Percentiles rank a stretch among this genome's conserved stretches.
Conservation (phyloP, 768 basidiomycete species). For the Cystofilobasidium macerans region DNA sequence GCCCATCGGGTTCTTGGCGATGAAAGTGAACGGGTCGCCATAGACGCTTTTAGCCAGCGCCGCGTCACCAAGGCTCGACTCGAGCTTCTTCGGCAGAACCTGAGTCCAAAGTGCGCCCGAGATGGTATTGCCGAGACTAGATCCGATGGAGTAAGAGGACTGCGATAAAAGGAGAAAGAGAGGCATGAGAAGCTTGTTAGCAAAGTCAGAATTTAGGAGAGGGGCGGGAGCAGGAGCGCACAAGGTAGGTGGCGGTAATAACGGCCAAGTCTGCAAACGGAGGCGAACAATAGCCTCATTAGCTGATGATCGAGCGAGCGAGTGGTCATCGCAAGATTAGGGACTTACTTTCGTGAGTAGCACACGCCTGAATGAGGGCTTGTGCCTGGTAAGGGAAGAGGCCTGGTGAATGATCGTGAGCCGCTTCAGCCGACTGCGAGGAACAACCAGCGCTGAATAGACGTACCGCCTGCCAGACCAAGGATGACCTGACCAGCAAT, state of each 20-base stretch:
- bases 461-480: slow-evolving; percentile 29
- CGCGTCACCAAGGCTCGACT: slow-evolving; percentile 28
- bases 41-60: slow-evolving; percentile 32
- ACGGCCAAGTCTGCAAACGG: too few species aligned
- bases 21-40: slow-evolving; percentile 31
- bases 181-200: slow-evolving; percentile 28
- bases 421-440: neutral
- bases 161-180: too few species aligned
- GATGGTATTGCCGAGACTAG: slow-evolving; percentile 32
- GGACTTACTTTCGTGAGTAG: slow-evolving; percentile 30
- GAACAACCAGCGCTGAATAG: neutral
- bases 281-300: too few species aligned
- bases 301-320: neutral
- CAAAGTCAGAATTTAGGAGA: slow-evolving; percentile 11
- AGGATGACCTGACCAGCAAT: slow-evolving; percentile 33
- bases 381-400: slow-evolving; percentile 35
- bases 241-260: neutral
- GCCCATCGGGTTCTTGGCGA: slow-evolving; percentile 21
- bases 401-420: slow-evolving; percentile 1
- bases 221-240: neutral
- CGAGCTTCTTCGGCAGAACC: slow-evolving; percentile 21
- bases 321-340: neutral
- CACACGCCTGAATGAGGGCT: slow-evolving; percentile 30
- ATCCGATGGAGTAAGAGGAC: slow-evolving; percentile 28
- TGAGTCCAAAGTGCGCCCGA: slow-evolving; percentile 38